These are phyloP conservation scores for Botrytis byssoidea DNA, from an alignment of 2,329 filamentous ascomycete species.

Conservation along the genomic window DNA sequence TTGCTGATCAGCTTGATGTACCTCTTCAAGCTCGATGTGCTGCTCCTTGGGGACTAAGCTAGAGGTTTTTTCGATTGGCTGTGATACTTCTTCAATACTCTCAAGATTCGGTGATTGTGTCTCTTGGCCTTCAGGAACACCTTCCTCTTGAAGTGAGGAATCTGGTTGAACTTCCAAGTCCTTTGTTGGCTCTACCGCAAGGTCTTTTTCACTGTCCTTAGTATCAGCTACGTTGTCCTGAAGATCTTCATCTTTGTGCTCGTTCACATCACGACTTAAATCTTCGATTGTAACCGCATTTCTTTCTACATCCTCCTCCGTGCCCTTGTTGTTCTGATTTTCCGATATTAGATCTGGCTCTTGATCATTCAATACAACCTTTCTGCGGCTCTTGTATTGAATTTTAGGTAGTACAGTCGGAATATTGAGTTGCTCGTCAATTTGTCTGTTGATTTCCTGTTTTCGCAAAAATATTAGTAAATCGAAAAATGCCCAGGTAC, in stretches of 20 bases:
- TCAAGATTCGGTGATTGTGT: neutral
- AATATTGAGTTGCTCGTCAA: constrained; percentile 32
- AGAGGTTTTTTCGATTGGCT: neutral
- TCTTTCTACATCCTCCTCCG: neutral
- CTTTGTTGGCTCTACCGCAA: neutral
- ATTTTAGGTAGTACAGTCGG: constrained; percentile 33
- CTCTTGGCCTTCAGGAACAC: neutral
- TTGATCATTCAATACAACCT: constrained; percentile 17
- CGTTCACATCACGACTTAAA: neutral
- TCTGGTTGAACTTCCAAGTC: neutral
- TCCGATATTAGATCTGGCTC: neutral
- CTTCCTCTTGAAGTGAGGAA: neutral
- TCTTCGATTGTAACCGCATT: neutral
- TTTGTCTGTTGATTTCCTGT: constrained; percentile 35
- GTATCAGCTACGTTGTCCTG: neutral
- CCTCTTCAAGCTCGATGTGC: neutral
- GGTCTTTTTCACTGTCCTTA: neutral
- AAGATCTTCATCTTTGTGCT: neutral
- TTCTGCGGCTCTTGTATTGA: constrained; percentile 30
- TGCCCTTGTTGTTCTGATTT: neutral
- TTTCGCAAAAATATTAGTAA: constrained; percentile 1
- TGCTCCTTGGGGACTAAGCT: neutral
- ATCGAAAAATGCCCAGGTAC: neutral
- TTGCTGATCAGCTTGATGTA: neutral
- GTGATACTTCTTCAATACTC: neutral